A percentile compares a stretch with the other conserved stretches of the same genome.
phyloP scores from a whole-genome alignment of 768 basidiomycete species.

The Glaciozyma antarctica region DNA sequence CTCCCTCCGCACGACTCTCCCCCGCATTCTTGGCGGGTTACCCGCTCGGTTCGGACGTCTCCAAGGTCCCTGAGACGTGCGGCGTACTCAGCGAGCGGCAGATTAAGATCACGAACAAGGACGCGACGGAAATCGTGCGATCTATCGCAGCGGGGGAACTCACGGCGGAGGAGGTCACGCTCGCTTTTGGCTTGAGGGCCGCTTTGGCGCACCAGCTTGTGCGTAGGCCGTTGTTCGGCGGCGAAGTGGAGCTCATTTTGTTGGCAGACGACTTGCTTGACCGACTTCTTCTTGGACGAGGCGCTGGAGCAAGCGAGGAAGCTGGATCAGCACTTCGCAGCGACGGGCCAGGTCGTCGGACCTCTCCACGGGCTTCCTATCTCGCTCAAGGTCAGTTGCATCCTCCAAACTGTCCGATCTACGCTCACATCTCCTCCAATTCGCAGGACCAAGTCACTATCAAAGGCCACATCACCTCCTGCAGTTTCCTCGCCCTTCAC shows the following conservation, averaged over 20 bases:
- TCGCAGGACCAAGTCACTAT: neutral
- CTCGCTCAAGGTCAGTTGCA: constrained; percentile 37
- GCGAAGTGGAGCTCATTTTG: neutral
- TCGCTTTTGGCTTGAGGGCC: constrained; percentile 64
- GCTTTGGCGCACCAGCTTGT: constrained; percentile 70
- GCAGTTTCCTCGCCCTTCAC: constrained; percentile 18
- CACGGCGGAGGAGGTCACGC: constrained; percentile 32
- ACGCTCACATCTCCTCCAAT: neutral
- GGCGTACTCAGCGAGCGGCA: neutral
- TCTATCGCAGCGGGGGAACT: neutral
- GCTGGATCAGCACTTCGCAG: constrained; percentile 55
- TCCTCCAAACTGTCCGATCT: neutral
- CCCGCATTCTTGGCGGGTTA: neutral
- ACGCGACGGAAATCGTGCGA: neutral
- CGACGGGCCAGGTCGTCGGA: constrained; percentile 52
- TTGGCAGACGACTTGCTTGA: constrained; percentile 45
- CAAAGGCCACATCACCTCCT: neutral
- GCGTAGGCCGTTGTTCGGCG: neutral
- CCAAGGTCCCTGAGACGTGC: constrained; percentile 1
- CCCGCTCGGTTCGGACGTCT: neutral
- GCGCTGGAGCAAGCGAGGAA: constrained; percentile 56
- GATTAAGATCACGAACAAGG: neutral
- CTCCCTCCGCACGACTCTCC: neutral
- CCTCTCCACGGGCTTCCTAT: constrained; percentile 41
- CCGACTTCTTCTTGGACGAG: constrained; percentile 66